phyloP scores from a whole-genome alignment of 495 filamentous ascomycete species.

The Staphylotrichum tortipilum region DNA sequence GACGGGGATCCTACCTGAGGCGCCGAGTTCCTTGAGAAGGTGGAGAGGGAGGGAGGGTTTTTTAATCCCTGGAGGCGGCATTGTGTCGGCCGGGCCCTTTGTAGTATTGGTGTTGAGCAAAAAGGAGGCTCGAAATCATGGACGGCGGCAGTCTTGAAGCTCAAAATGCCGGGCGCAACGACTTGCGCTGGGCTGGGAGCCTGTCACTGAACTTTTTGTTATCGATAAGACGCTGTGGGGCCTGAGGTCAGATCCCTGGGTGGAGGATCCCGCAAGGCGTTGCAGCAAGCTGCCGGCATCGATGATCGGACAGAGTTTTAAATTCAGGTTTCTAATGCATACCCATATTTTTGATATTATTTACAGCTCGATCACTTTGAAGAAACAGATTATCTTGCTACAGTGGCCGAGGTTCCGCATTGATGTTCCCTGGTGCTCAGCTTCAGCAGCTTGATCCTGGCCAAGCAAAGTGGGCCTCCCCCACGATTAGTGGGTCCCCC shows the following conservation, averaged over 20 bases:
- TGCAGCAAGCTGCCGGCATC: too few species aligned
- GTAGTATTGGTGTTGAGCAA: background rate
- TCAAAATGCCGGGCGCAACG: background rate
- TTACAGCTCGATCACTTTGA: too few species aligned
- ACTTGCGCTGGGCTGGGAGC: background rate
- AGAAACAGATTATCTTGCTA: background rate
- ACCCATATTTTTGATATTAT: too few species aligned
- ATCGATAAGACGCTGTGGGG: constrained; percentile 5
- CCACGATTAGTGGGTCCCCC: background rate
- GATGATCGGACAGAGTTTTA: too few species aligned
- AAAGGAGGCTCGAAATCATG: background rate
- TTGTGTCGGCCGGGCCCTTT: constrained; percentile 4
- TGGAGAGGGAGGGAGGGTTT: constrained; percentile 16
- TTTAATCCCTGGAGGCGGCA: constrained; percentile 10
- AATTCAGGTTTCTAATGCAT: too few species aligned
- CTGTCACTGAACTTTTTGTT: constrained; percentile 8
- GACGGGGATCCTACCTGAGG: constrained; percentile 2
- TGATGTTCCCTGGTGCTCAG: too few species aligned
- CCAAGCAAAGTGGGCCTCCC: constrained; percentile 2
- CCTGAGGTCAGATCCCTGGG: background rate
- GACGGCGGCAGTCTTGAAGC: background rate
- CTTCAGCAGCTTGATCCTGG: too few species aligned
- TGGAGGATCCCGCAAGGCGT: background rate
- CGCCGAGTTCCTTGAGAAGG: constrained; percentile 24
- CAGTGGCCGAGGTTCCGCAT: background rate